These are phyloP conservation scores for Polytrichum commune DNA, from an alignment of 225 moss, liverwort and hornwort genomes.

Conservation along the genomic window DNA sequence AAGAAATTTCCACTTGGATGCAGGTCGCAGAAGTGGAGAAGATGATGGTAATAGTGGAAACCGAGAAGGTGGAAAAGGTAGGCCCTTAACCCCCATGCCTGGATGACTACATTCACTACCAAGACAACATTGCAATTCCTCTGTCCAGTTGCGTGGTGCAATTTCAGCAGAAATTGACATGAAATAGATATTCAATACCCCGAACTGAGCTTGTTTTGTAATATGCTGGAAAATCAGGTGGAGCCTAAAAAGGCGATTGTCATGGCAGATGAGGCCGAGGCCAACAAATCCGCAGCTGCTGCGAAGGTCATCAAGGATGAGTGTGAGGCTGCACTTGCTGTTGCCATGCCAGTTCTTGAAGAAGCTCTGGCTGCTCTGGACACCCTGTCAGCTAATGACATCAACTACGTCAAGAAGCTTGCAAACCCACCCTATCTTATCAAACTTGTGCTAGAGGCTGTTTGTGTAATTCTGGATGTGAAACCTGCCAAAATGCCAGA, in stretches of 20 bases:
- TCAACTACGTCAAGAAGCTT: conserved; percentile 89
- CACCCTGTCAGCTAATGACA: conserved; percentile 75
- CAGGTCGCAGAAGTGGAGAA: conserved; percentile 88
- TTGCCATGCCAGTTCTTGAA: conserved; percentile 77
- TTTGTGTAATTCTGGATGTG: conserved; percentile 82
- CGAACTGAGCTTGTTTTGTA: neutral
- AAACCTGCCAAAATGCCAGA: conserved; percentile 78
- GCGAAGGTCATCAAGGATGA: conserved; percentile 92
- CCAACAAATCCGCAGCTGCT: conserved; percentile 67
- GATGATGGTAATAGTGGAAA: conserved; percentile 81
- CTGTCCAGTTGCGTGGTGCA: too few species aligned
- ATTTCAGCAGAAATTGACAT: too few species aligned
- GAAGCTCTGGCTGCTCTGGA: conserved; percentile 83
- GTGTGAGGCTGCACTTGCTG: conserved; percentile 77
- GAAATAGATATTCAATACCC: too few species aligned
- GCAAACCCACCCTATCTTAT: conserved; percentile 84
- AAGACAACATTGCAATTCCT: too few species aligned
- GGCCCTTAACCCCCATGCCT: too few species aligned
- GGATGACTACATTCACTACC: too few species aligned
- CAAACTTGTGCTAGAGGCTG: conserved; percentile 84
- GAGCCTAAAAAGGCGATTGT: conserved; percentile 91
- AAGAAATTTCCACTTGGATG: neutral
- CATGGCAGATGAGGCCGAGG: conserved; percentile 79
- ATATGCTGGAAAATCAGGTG: conserved; percentile 31
- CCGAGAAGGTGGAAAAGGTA: conserved; percentile 82